These are phyloP conservation scores for Leccinum broughii DNA, from an alignment of 768 basidiomycete species.

Conservation along the genomic window DNA sequence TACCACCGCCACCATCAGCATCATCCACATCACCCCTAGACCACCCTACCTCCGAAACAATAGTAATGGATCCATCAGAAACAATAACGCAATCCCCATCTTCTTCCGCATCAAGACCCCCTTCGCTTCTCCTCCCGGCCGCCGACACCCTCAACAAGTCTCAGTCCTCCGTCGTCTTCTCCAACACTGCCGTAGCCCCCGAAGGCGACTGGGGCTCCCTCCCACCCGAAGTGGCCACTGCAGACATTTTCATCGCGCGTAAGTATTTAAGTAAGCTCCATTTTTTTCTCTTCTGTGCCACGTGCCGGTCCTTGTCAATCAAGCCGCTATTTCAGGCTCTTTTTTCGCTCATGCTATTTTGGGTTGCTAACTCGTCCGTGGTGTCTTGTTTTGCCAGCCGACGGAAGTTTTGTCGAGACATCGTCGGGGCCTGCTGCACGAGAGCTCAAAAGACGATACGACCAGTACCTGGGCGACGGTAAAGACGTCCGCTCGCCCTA, in stretches of 20 bases:
- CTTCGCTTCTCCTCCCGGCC: conserved; percentile 18
- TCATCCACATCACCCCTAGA: conserved; percentile 20
- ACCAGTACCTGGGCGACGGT: conserved; percentile 67
- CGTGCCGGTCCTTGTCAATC: no score
- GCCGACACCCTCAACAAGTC: conserved; percentile 33
- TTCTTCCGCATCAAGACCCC: conserved; percentile 19
- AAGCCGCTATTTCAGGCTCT: neutral
- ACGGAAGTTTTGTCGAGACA: conserved; percentile 81
- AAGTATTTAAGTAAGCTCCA: conserved; percentile 27
- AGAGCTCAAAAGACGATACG: conserved; percentile 72
- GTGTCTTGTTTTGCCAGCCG: conserved; percentile 42
- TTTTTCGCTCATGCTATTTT: neutral
- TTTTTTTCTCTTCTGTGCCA: conserved; percentile 5
- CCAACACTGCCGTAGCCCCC: conserved; percentile 39
- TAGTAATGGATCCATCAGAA: conserved; percentile 21
- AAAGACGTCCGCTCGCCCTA: conserved; percentile 72
- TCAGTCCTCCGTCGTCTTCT: conserved; percentile 45
- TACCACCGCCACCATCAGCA: conserved; percentile 21
- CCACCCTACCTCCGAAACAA: conserved; percentile 22
- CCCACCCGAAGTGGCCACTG: conserved; percentile 51
- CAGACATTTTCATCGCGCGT: conserved; percentile 62
- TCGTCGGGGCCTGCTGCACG: conserved; percentile 58
- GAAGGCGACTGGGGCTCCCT: conserved; percentile 42
- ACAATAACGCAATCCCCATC: conserved; percentile 13
- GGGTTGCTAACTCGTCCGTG: neutral